These are phyloP conservation scores for Sporothrix luriei DNA, from an alignment of 2,329 filamentous ascomycete genomes.

Conservation along the genomic window DNA sequence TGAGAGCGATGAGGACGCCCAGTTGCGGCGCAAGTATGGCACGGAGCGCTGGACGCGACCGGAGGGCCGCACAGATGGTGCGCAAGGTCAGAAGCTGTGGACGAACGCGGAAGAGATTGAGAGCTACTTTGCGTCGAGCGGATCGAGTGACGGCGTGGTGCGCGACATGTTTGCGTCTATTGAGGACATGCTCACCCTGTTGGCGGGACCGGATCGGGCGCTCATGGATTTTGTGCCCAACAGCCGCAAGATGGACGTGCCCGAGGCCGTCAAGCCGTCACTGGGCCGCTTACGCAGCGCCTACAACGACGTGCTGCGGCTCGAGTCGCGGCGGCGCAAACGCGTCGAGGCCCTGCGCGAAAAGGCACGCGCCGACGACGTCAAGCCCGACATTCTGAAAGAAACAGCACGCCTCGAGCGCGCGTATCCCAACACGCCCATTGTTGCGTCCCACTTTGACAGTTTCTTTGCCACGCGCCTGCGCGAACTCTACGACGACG, in stretches of 20 bases:
- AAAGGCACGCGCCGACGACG: slow-evolving; percentile 83
- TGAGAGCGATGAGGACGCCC: slow-evolving; percentile 82
- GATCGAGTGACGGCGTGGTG: slow-evolving; percentile 62
- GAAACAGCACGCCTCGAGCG: slow-evolving; percentile 86
- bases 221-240: slow-evolving; percentile 89
- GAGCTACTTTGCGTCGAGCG: slow-evolving; percentile 74
- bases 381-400: slow-evolving; percentile 77
- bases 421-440: slow-evolving; percentile 78
- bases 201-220: slow-evolving; percentile 77
- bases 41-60: slow-evolving; percentile 81
- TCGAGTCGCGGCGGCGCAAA: slow-evolving; percentile 78
- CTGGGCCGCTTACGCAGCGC: slow-evolving; percentile 74
- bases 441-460: slow-evolving; percentile 90
- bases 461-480: slow-evolving; percentile 83
- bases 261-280: slow-evolving; percentile 76
- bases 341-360: slow-evolving; percentile 78
- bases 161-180: slow-evolving; percentile 77
- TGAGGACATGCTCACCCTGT: slow-evolving; percentile 71
- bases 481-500: slow-evolving; percentile 72
- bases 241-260: slow-evolving; percentile 75
- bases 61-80: slow-evolving; percentile 71
- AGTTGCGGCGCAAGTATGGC: slow-evolving; percentile 74
- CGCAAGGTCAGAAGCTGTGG: slow-evolving; percentile 69
- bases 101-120: slow-evolving; percentile 76
- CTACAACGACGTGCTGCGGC: slow-evolving; percentile 80